phyloP scores from a whole-genome alignment of 345 rosid genomes.

The Corchorus capsularis region DNA sequence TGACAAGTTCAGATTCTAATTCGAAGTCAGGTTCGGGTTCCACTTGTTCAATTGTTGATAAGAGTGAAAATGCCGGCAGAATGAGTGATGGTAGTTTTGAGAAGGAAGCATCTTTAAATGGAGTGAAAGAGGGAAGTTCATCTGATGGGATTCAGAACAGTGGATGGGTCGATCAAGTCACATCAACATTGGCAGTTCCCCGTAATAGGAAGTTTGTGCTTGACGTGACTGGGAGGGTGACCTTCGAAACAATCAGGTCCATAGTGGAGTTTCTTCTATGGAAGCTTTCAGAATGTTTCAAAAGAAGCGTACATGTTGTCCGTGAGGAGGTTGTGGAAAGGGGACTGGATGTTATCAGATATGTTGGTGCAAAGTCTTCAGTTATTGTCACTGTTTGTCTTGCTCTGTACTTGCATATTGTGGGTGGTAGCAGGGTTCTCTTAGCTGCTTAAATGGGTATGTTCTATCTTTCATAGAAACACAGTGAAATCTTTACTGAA shows the following conservation, averaged over 20 bases:
- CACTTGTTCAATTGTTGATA: conserved; percentile 31
- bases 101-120: conserved; percentile 28
- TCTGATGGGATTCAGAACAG: conserved; percentile 34
- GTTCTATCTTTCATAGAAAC: conserved; percentile 13
- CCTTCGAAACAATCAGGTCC: conserved; percentile 70
- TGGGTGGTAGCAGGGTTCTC: conserved; percentile 46
- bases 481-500: conserved; percentile 16
- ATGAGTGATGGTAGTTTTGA: conserved; percentile 22
- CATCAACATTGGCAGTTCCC: conserved; percentile 69
- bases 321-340: conserved; percentile 59
- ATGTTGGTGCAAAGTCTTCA: conserved; percentile 68
- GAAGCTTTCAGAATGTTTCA: conserved; percentile 65
- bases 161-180: conserved; percentile 59
- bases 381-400: conserved; percentile 74
- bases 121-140: conserved; percentile 26
- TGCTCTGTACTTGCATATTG: conserved; percentile 73
- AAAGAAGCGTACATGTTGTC: conserved; percentile 43
- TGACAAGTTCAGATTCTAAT: conserved; percentile 43
- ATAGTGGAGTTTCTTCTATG: conserved; percentile 56
- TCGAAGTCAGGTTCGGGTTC: conserved; percentile 30
- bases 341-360: conserved; percentile 70
- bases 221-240: conserved; percentile 92
- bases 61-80: conserved; percentile 24
- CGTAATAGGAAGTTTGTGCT: conserved; percentile 75
- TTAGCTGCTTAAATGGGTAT: conserved; percentile 43